A percentile compares a stretch with the other conserved stretches of the same genome.
Conservation (phyloP, 306 rosid genomes). For the Pterocarpus macrocarpus region DNA sequence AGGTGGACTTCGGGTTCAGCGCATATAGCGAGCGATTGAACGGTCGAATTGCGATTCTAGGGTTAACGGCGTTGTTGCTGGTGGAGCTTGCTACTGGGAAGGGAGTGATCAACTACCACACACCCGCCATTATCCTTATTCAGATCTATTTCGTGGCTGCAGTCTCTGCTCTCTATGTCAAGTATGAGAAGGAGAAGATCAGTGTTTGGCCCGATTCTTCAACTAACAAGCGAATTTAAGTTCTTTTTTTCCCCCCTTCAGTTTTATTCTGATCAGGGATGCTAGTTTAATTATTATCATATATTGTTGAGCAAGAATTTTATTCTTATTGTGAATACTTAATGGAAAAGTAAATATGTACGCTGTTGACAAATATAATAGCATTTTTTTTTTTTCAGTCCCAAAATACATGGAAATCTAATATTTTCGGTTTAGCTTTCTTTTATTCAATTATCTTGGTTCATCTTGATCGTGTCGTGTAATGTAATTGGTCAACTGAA, state of each 20-base stretch:
- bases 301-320: conserved; percentile 2
- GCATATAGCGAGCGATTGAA: conserved; percentile 79
- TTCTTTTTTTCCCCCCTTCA: background rate
- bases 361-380: too few relatives aligned
- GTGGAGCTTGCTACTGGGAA: conserved; percentile 91
- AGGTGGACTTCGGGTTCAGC: conserved; percentile 81
- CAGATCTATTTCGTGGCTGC: conserved; percentile 90
- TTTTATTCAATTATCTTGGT: background rate
- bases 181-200: conserved; percentile 82
- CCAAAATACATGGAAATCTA: too few relatives aligned
- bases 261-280: background rate
- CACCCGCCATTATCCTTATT: conserved; percentile 68
- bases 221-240: background rate
- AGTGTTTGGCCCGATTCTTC: conserved; percentile 76
- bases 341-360: background rate
- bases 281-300: background rate
- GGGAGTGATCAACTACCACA: conserved; percentile 75
- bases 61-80: conserved; percentile 74
- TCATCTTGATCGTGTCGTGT: background rate
- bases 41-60: conserved; percentile 76
- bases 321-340: too few relatives aligned
- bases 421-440: too few relatives aligned
- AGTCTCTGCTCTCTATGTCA: conserved; percentile 67
- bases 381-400: too few relatives aligned
- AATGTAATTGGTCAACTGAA: background rate